Base-by-base conservation (phyloP, 2,329 filamentous ascomycete species). In the Didymella segeticola region DNA sequence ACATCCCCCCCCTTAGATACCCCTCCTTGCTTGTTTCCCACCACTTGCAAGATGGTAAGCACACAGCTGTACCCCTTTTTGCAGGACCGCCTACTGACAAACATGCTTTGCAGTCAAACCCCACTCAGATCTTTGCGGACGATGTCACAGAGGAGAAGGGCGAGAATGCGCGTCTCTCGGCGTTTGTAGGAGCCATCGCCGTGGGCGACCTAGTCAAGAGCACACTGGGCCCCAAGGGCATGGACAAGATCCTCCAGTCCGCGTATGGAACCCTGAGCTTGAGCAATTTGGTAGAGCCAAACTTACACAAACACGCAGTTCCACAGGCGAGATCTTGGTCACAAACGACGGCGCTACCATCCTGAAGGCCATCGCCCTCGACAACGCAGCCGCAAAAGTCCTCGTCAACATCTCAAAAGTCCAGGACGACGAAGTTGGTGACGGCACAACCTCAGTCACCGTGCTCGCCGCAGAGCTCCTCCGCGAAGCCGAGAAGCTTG, bases 351-450 rank as follows among this genome's bases (percentile, higher is more conserved):
- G 95, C 73, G 95, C 95, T 60, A 99, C 95, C 20, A 99, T 99
- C 66, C 86, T 99, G 62, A 99, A 99, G 80, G 91, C 93, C 47
- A 99, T 99, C 77, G 95, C 95, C 36, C 89, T 99, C 72, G 95
- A 99, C 78, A 99, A 99, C 75, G 95, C 95, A 36, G 95, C 95
- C 19, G 95, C 95, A 48, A 99, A 99, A 80, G 95, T 99, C 5
- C 84, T 99, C 36, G 95, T 99, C 74, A 99, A 99, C 77, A 98
- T 99, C 69, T 98, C 93, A 60, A 99, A 99, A 80, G 95, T 99
- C 5, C 95, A 99, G 76, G 95, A 99, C 71, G 95, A 99, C 74
- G 95, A 99, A 77, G 93, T 99, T 20, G 95, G 95, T 72, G 95
- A 99, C 75, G 95, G 95, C 54, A 99, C 95, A 38, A 99, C 95